These are phyloP conservation scores for Neopestalotiopsis clavispora DNA, from an alignment of 2,329 filamentous ascomycete species.

Conservation along the genomic window DNA sequence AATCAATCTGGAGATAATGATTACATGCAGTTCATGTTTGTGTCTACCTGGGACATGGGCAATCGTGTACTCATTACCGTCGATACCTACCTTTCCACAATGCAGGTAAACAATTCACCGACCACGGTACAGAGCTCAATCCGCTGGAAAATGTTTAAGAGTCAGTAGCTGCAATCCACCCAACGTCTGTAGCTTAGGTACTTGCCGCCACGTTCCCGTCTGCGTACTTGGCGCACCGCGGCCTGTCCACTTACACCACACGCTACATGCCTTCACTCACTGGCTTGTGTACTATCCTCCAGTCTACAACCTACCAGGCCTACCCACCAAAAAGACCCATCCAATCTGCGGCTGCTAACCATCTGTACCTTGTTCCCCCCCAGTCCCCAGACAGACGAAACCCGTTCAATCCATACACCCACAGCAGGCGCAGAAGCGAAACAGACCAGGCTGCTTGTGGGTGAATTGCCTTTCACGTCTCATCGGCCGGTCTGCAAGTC, in stretches of 20 bases:
- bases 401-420: neutral
- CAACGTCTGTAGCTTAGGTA: too few species aligned
- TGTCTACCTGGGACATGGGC: too few species aligned
- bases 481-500: neutral
- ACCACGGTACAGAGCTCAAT: too few species aligned
- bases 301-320: neutral
- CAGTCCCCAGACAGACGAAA: constrained; percentile 10
- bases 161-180: too few species aligned
- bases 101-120: too few species aligned
- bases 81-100: too few species aligned
- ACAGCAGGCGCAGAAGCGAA: neutral
- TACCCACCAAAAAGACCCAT: neutral
- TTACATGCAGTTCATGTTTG: too few species aligned
- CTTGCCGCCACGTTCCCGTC: too few species aligned
- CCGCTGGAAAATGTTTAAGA: too few species aligned
- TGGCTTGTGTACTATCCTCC: neutral
- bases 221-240: neutral
- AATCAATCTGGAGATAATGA: too few species aligned
- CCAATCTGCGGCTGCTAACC: constrained; percentile 13
- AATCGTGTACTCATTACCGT: too few species aligned
- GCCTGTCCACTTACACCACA: neutral
- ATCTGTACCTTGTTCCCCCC: constrained; percentile 3
- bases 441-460: constrained; percentile 7
- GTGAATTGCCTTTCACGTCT: constrained; percentile 9
- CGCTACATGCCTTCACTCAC: neutral